Evolutionary conservation across 257 asterid species (phyloP).

Genomic region (Petrea volubilis): DNA sequence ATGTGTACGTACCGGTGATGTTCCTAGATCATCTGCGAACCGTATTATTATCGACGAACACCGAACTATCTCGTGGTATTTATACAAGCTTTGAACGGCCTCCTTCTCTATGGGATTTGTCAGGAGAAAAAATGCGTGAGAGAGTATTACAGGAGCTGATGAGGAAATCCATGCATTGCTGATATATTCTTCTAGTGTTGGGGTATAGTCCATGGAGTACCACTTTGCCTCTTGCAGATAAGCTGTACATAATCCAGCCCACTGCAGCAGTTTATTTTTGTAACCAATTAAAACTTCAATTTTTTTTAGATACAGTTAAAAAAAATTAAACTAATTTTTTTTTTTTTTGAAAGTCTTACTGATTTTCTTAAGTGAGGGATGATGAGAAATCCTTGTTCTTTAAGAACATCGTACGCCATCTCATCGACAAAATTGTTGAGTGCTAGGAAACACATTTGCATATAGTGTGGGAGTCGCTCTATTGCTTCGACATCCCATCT

Average conservation of each 20-base stretch:
- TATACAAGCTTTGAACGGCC: constrained; percentile 16
- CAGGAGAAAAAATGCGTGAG: constrained; percentile 27
- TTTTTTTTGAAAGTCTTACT: neutral
- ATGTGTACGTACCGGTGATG: neutral
- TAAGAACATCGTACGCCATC: constrained; percentile 36
- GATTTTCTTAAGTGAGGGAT: constrained; percentile 30
- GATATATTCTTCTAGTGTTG: neutral
- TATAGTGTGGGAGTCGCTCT: constrained; percentile 34
- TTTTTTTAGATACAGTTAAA: too few species aligned
- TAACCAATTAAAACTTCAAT: neutral
- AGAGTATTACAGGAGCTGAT: constrained; percentile 22
- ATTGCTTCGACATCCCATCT: constrained; percentile 37
- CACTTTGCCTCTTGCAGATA: constrained; percentile 35
- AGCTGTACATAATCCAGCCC: constrained; percentile 18
- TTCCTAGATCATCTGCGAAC: constrained; percentile 18
- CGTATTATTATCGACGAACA: constrained; percentile 29
- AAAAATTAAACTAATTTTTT: too few species aligned
- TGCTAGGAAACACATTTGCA: constrained; percentile 40
- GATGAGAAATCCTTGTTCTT: constrained; percentile 25
- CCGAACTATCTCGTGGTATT: constrained; percentile 31
- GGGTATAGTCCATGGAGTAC: constrained; percentile 12
- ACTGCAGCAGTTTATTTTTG: constrained; percentile 16
- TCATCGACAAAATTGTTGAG: constrained; percentile 34
- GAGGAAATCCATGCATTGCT: neutral
- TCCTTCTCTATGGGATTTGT: constrained; percentile 31